A percentile compares a stretch with the other conserved stretches of the same genome.
phyloP scores from a whole-genome alignment of 2,329 filamentous ascomycete species.

The Penicillium sp. region DNA sequence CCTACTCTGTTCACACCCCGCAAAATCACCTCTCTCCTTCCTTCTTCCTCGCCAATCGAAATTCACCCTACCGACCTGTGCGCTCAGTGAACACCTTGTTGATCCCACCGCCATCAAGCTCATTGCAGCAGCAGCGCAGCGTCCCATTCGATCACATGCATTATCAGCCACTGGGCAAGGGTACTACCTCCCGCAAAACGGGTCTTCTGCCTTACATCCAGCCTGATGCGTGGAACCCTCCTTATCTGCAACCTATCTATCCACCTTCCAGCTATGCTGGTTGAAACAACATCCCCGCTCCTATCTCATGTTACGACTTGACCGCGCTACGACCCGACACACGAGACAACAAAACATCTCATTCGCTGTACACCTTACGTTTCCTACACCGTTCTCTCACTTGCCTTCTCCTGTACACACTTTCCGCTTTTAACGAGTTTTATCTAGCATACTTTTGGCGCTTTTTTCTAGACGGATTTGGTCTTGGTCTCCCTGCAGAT shows the following conservation, averaged over 20 bases:
- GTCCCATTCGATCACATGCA: constrained; percentile 73
- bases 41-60: constrained; percentile 81
- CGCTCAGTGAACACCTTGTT: constrained; percentile 88
- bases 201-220: constrained; percentile 66
- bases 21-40: constrained; percentile 81
- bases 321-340: constrained; percentile 28
- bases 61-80: constrained; percentile 90
- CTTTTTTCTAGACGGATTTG: constrained; percentile 18
- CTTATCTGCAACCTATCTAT: constrained; percentile 32
- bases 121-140: constrained; percentile 72
- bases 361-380: constrained; percentile 23
- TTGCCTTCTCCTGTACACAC: constrained; percentile 16
- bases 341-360: constrained; percentile 23
- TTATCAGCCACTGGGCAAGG: constrained; percentile 74
- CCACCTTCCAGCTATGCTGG: constrained; percentile 30
- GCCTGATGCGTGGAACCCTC: constrained; percentile 44
- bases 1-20: constrained; percentile 60
- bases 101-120: constrained; percentile 78
- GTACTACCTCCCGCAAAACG: constrained; percentile 63
- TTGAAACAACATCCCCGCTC: constrained; percentile 14
- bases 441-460: constrained; percentile 20
- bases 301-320: constrained; percentile 24
- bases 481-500: constrained; percentile 9
- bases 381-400: constrained; percentile 2
- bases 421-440: constrained; percentile 9